These are phyloP conservation scores for Suhomyces sp. DNA, from an alignment of 805 yeast genomes.

Conservation along the genomic window DNA sequence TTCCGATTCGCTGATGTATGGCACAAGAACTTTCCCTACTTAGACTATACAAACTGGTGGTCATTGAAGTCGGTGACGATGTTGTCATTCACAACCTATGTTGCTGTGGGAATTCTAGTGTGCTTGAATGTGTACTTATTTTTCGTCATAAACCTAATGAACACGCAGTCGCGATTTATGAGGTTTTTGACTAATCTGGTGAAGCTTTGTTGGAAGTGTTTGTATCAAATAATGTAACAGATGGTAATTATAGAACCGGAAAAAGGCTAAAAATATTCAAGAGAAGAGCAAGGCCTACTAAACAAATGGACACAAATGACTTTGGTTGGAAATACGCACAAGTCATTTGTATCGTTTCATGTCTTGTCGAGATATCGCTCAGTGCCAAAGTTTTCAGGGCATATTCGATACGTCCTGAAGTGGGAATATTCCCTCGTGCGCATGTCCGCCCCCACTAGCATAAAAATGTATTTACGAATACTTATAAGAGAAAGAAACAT, in stretches of 20 bases:
- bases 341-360: background rate
- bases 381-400: background rate
- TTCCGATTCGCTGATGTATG: background rate
- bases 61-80: constrained; percentile 6
- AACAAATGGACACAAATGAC: too few species aligned
- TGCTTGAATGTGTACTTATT: constrained; percentile 8
- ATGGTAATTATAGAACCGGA: background rate
- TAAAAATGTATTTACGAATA: background rate
- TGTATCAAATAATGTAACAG: background rate
- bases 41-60: constrained; percentile 1
- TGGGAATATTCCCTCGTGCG: background rate
- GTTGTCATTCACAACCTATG: constrained; percentile 3
- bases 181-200: background rate
- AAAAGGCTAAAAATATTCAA: too few species aligned
- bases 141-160: background rate
- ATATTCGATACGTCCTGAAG: background rate
- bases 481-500: too few species aligned
- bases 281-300: too few species aligned
- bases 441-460: background rate
- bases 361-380: too few species aligned
- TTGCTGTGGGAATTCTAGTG: constrained; percentile 5
- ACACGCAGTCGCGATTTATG: background rate
- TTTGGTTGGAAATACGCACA: background rate
- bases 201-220: background rate
- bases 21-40: background rate